Percentiles rank a stretch among this genome's conserved stretches.
phyloP scores from a whole-genome alignment of 129 eudicot species.

The Lonicera japonica region DNA sequence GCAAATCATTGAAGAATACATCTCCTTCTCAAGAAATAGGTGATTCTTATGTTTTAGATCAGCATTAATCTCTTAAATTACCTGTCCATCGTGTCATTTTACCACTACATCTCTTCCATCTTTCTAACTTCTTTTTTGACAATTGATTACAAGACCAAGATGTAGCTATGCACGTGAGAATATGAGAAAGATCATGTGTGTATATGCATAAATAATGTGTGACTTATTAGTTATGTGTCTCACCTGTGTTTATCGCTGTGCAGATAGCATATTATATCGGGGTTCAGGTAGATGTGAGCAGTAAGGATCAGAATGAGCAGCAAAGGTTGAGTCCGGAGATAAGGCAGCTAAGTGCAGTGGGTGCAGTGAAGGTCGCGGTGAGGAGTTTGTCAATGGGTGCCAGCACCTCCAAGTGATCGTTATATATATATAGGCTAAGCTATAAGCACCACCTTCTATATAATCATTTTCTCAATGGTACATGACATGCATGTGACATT shows the following conservation, averaged over 20 bases:
- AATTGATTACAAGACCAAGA: too few relatives aligned
- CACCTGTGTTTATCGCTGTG: background rate
- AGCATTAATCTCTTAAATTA: too few relatives aligned
- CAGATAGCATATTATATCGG: constrained; percentile 81
- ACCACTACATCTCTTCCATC: too few relatives aligned
- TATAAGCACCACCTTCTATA: background rate
- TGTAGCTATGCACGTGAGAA: too few relatives aligned
- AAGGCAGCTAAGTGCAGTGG: constrained; percentile 71
- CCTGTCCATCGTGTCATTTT: too few relatives aligned
- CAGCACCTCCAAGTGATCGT: constrained; percentile 34
- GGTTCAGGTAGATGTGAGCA: constrained; percentile 46
- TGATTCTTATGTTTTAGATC: too few relatives aligned
- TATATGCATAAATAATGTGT: background rate
- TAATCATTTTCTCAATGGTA: background rate
- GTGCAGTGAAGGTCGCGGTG: constrained; percentile 87
- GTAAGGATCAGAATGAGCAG: constrained; percentile 16
- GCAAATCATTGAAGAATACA: too few relatives aligned
- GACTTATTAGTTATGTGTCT: too few relatives aligned
- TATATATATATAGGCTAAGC: too few relatives aligned
- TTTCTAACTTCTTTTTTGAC: too few relatives aligned
- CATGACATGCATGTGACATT: background rate
- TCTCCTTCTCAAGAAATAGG: too few relatives aligned
- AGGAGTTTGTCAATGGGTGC: constrained; percentile 61
- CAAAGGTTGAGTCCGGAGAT: constrained; percentile 42
- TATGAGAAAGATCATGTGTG: too few relatives aligned